Evolutionary conservation across 129 eudicot species (phyloP), one percentile per base, ranked within the genome.

Genomic region (Artemisia argyi): DNA sequence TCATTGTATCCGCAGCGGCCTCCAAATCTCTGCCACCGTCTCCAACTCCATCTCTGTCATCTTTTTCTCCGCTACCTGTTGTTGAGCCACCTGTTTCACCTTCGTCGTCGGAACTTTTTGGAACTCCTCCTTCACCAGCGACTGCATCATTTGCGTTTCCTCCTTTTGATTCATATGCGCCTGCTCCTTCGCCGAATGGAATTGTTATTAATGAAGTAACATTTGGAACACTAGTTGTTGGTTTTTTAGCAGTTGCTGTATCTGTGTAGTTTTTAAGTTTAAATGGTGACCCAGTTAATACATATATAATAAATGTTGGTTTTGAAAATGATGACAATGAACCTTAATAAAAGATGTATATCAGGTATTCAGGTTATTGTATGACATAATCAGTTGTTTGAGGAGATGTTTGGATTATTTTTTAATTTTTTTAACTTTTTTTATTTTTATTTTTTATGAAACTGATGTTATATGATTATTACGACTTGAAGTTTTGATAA

Each of bases 161-260:
- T 19, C 73, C 81, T 1, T 58, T 69, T 13, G 22, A 24, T 58
- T 69, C 35, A 35, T 18, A 2, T 26, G 82, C 75, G 10, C 79
- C 80, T n/a, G 84, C 80, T 39, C 69, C 78, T 3, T 74, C 76
- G 0, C 81, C 85, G 0, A 81, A 35, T 63, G 74, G 13, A 19
- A 83, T 60, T 7, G 66, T 54, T 8, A 2, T 72, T 15, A 46
- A 61, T 19, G 3, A 22, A 72, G 47, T 54, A 3, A 66, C 71
- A 5, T 19, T 63, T 12, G 82, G 77, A 53, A 59, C 67, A 0
- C 42, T 61, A 4, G 76, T 32, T 1, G 22, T 72, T 66, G 84
- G 71, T 2, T 52, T 58, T 2, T 19, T 75, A 17, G 67, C 81
- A 14, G 68, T 72, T 19, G 82, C 73, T 72, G 51, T 82, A 59